A percentile compares a stretch with the other conserved stretches of the same genome.
Conservation (phyloP, 352 stramenopile genomes). For the Phytopythium cucurbitacearum region DNA sequence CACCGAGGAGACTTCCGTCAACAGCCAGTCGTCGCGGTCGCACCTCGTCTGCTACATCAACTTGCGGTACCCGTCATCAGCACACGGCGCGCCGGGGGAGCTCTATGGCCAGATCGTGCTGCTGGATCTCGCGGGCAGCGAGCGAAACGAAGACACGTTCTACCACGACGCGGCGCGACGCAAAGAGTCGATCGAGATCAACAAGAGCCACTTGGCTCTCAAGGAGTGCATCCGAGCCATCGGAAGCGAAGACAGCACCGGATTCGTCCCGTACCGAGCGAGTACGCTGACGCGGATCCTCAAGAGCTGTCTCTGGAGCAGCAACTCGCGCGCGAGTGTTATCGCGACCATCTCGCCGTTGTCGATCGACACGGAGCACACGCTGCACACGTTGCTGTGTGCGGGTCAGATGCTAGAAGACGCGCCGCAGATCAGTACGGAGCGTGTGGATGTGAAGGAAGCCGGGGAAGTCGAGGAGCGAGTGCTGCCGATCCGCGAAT, state of each 20-base stretch:
- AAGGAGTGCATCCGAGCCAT: conserved; percentile 83
- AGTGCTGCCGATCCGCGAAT: conserved; percentile 47
- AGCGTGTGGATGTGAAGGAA: conserved; percentile 50
- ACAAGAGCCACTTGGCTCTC: conserved; percentile 75
- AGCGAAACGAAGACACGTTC: conserved; percentile 78
- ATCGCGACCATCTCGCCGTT: conserved; percentile 80
- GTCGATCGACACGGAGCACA: conserved; percentile 75
- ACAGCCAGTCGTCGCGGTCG: conserved; percentile 69
- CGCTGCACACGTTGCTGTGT: conserved; percentile 68
- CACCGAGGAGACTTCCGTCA: conserved; percentile 77
- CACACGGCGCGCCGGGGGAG: conserved; percentile 11
- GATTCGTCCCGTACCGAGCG: conserved; percentile 62
- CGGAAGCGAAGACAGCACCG: conserved; percentile 42
- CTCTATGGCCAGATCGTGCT: conserved; percentile 48
- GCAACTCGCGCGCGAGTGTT: conserved; percentile 57
- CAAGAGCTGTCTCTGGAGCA: conserved; percentile 63
- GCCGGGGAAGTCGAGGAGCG: conserved; percentile 26
- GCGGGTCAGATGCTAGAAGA: conserved; percentile 70
- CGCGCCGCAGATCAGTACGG: conserved; percentile 37
- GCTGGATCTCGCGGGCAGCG: conserved; percentile 67
- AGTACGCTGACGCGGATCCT: conserved; percentile 75
- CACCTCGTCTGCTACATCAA: conserved; percentile 72
- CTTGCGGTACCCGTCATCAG: conserved; percentile 19
- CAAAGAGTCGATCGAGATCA: conserved; percentile 81
- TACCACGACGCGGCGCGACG: conserved; percentile 66